A percentile compares a stretch with the other conserved stretches of the same genome.
Conservation (phyloP, 2,329 filamentous ascomycete genomes). For the Aspergillus chevalieri region DNA sequence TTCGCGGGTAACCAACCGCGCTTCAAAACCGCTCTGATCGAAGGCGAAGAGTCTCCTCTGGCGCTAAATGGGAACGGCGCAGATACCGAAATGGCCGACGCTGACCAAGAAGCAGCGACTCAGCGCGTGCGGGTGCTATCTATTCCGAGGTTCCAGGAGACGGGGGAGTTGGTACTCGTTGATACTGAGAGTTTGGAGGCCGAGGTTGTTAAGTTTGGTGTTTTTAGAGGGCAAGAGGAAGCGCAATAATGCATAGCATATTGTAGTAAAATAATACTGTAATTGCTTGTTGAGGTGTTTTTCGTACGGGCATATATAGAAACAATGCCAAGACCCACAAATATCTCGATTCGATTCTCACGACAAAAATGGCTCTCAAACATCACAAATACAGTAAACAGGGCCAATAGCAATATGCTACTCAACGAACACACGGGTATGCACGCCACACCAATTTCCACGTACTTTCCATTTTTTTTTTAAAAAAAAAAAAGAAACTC, state of each 20-base stretch:
- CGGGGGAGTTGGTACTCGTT: slow-evolving; percentile 72
- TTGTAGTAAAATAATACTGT: neutral
- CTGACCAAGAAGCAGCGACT: slow-evolving; percentile 44
- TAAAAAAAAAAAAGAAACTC: neutral
- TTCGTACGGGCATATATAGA: neutral
- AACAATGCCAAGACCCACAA: neutral
- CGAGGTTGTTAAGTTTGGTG: slow-evolving; percentile 58
- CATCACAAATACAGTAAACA: no score
- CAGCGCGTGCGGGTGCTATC: slow-evolving; percentile 73
- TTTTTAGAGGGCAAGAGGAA: slow-evolving; percentile 33
- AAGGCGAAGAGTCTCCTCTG: slow-evolving; percentile 38
- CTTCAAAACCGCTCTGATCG: slow-evolving; percentile 66
- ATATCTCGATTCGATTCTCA: neutral
- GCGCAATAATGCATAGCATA: slow-evolving; percentile 19
- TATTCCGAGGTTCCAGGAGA: slow-evolving; percentile 73
- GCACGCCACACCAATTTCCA: neutral
- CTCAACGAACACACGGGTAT: neutral
- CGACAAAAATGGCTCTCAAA: no score
- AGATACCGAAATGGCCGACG: slow-evolving; percentile 29
- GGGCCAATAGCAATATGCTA: neutral
- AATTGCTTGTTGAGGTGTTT: no score
- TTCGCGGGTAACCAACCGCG: slow-evolving; percentile 79
- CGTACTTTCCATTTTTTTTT: no score
- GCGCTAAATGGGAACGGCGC: slow-evolving; percentile 27
- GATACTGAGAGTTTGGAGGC: slow-evolving; percentile 81